Conservation (phyloP, 768 basidiomycete genomes). For the Leccinellum rugosiceps region DNA sequence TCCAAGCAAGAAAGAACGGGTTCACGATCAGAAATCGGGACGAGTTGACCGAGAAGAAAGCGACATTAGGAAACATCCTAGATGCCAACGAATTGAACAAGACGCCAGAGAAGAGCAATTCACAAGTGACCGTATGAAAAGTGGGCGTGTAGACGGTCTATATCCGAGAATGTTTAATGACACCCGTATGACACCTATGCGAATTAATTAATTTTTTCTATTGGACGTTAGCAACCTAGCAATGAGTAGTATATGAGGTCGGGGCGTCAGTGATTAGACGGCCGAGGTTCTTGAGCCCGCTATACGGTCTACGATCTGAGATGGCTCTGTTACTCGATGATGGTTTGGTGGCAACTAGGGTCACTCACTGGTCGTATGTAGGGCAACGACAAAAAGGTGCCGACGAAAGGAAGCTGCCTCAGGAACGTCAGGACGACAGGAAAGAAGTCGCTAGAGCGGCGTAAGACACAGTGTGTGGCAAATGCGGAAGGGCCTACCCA, state of each 20-base stretch:
- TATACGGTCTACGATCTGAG: constrained; percentile 72
- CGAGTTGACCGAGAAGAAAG: constrained; percentile 32
- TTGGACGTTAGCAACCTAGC: constrained; percentile 7
- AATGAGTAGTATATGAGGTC: neutral
- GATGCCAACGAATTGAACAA: neutral
- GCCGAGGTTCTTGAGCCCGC: constrained; percentile 76
- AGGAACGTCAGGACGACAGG: constrained; percentile 97
- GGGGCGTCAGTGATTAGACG: constrained; percentile 40
- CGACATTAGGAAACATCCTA: neutral
- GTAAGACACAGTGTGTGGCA: no score
- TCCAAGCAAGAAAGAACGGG: constrained; percentile 45
- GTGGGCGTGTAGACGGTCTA: neutral
- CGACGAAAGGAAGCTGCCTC: constrained; percentile 89
- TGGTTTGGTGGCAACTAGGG: neutral
- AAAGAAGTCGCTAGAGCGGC: constrained; percentile 84
- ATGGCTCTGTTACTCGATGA: constrained; percentile 4
- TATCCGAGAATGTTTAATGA: neutral
- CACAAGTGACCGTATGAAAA: constrained; percentile 10
- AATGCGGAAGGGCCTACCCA: no score
- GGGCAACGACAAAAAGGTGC: constrained; percentile 80
- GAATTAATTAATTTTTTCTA: constrained; percentile 10
- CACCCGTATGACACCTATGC: constrained; percentile 2
- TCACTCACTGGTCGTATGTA: constrained; percentile 75
- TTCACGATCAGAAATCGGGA: constrained; percentile 52
- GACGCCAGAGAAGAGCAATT: constrained; percentile 12